These are phyloP conservation scores for Moringa oleifera DNA, from an alignment of 345 rosid species.

Conservation along the genomic window DNA sequence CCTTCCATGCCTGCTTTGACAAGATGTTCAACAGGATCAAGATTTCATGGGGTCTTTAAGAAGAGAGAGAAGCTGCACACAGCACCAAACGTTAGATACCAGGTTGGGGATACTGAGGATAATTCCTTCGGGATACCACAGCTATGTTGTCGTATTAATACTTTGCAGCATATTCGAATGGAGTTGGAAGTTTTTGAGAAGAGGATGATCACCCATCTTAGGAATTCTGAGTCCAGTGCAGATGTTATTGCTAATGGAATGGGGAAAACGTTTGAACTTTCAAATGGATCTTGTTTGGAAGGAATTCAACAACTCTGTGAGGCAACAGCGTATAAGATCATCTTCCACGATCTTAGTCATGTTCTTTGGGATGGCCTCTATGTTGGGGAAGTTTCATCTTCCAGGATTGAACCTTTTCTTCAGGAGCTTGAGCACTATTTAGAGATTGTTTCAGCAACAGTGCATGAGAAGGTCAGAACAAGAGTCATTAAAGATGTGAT, in stretches of 20 bases:
- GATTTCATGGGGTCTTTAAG: conserved; percentile 60
- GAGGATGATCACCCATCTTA: conserved; percentile 49
- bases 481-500: conserved; percentile 71
- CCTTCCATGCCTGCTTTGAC: conserved; percentile 81
- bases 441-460: conserved; percentile 54
- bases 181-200: conserved; percentile 59
- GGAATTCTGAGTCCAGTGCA: conserved; percentile 82
- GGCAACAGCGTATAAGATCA: conserved; percentile 70
- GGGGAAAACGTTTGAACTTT: conserved; percentile 76
- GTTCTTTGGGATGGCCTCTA: conserved; percentile 88
- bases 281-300: conserved; percentile 80
- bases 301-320: conserved; percentile 88
- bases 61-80: conserved; percentile 58
- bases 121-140: conserved; percentile 55
- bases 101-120: conserved; percentile 39
- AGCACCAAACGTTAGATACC: conserved; percentile 52
- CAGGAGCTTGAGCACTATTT: conserved; percentile 70
- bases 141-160: conserved; percentile 73
- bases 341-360: conserved; percentile 80
- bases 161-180: conserved; percentile 61
- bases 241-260: conserved; percentile 86
- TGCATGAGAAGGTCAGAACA: conserved; percentile 78
- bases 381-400: conserved; percentile 65
- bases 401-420: conserved; percentile 71
- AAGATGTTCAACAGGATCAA: conserved; percentile 68